Conservation (phyloP, 306 rosid genomes). For the Sicyos baderoa region DNA sequence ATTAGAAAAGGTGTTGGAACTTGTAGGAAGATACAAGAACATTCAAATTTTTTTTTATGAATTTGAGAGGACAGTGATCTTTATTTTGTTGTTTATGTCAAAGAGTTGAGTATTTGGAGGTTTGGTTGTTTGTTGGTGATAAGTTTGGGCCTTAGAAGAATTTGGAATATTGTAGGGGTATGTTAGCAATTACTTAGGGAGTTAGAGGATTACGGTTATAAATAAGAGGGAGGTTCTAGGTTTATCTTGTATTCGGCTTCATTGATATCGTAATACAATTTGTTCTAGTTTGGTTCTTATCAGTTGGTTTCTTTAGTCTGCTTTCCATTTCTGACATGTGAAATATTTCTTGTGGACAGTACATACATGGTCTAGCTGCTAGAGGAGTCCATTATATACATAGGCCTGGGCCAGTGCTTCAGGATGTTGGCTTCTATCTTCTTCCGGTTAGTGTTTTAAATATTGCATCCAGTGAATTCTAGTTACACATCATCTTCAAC, state of each 20-base stretch:
- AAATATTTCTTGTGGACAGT: conserved; percentile 37
- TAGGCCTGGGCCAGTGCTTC: conserved; percentile 74
- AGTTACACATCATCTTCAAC: neutral
- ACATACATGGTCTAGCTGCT: conserved; percentile 79
- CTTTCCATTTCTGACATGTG: neutral
- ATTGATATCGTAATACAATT: too few species aligned
- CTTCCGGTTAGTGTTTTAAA: conserved; percentile 54
- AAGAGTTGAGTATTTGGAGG: conserved; percentile 15
- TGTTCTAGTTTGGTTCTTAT: too few species aligned
- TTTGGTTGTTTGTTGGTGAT: neutral
- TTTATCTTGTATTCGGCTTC: too few species aligned
- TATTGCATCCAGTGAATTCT: neutral
- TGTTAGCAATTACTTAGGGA: too few species aligned
- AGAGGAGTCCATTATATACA: conserved; percentile 83
- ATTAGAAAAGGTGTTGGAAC: neutral
- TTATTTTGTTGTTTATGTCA: conserved; percentile 5
- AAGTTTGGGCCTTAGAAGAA: too few species aligned
- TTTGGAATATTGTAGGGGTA: too few species aligned
- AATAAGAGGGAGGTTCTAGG: too few species aligned
- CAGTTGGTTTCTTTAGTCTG: neutral
- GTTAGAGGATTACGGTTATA: too few species aligned
- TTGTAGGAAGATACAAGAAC: neutral
- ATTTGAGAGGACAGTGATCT: neutral
- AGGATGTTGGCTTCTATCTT: conserved; percentile 73
- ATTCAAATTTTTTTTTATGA: neutral